A percentile compares a stretch with the other conserved stretches of the same genome.
Evolutionary conservation across 1,284 basidiomycete genomes (phyloP).

Genomic region (Phellinidium pouzarii): DNA sequence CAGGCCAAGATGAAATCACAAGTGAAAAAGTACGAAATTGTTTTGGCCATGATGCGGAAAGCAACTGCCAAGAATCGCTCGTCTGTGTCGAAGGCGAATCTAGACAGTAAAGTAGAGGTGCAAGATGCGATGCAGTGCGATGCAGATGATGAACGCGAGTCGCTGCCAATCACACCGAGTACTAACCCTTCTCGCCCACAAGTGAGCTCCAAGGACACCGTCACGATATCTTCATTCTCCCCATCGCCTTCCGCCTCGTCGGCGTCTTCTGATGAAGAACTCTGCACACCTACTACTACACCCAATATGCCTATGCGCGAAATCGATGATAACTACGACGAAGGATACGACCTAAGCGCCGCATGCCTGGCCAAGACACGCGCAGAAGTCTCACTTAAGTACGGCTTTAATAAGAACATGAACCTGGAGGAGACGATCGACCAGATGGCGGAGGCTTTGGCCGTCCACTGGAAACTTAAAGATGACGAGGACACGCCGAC

Average conservation of each 20-base stretch:
- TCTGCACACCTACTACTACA: background rate
- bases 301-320: constrained; percentile 1
- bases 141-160: background rate
- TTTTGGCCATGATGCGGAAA: background rate
- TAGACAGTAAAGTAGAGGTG: background rate
- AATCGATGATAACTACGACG: constrained; percentile 18
- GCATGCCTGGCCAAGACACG: background rate
- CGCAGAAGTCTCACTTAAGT: background rate
- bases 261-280: background rate
- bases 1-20: background rate
- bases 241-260: constrained; percentile 3
- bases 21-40: background rate
- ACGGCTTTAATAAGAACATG: background rate
- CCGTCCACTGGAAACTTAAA: background rate
- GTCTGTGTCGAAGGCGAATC: background rate
- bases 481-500: background rate
- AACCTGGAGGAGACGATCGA: constrained; percentile 6
- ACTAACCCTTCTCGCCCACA: background rate
- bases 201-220: background rate
- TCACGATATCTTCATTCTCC: background rate
- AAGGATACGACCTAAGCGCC: constrained; percentile 8
- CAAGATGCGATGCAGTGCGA: background rate
- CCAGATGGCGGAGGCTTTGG: background rate
- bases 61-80: too few species aligned
- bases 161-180: background rate